A percentile compares a stretch with the other conserved stretches of the same genome.
Conservation (phyloP, 2,329 filamentous ascomycete genomes). For the Fusarium dlaminii region DNA sequence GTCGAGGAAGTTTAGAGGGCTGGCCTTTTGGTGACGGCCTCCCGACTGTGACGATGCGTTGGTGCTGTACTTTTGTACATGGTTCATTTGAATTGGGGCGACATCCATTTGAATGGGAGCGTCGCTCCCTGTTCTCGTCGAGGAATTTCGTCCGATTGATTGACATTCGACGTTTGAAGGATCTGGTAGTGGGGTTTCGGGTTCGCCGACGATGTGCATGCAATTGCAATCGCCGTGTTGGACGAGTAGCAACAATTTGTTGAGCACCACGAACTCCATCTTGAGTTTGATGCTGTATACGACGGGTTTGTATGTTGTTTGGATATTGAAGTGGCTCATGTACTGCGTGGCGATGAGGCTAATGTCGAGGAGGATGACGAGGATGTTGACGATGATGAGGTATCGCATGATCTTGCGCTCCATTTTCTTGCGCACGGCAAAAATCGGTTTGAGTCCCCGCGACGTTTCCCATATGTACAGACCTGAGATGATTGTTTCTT, state of each 20-base stretch:
- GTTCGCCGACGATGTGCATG: constrained; percentile 18
- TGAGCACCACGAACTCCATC: constrained; percentile 34
- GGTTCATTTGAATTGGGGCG: constrained; percentile 7
- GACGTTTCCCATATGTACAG: constrained; percentile 35
- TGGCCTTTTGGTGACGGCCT: background rate
- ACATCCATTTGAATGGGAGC: constrained; percentile 1
- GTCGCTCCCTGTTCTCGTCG: constrained; percentile 3
- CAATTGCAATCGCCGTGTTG: constrained; percentile 31
- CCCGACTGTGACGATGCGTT: background rate
- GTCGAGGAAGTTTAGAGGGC: constrained; percentile 8
- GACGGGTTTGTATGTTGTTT: constrained; percentile 34
- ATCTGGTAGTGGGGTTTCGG: background rate
- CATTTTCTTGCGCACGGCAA: constrained; percentile 13
- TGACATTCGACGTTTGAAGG: constrained; percentile 1
- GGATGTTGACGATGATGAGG: constrained; percentile 28
- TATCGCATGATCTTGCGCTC: constrained; percentile 31
- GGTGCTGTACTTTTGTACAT: background rate
- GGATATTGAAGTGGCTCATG: constrained; percentile 32
- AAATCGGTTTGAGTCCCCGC: constrained; percentile 25
- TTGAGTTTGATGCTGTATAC: constrained; percentile 36
- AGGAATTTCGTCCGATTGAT: background rate
- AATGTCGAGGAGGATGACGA: constrained; percentile 33
- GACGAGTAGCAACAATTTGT: constrained; percentile 24
- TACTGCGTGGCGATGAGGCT: constrained; percentile 26
- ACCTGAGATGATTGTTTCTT: constrained; percentile 27